These are phyloP conservation scores for Trichoderma polysporum DNA, from an alignment of 2,329 filamentous ascomycete species.

Conservation along the genomic window DNA sequence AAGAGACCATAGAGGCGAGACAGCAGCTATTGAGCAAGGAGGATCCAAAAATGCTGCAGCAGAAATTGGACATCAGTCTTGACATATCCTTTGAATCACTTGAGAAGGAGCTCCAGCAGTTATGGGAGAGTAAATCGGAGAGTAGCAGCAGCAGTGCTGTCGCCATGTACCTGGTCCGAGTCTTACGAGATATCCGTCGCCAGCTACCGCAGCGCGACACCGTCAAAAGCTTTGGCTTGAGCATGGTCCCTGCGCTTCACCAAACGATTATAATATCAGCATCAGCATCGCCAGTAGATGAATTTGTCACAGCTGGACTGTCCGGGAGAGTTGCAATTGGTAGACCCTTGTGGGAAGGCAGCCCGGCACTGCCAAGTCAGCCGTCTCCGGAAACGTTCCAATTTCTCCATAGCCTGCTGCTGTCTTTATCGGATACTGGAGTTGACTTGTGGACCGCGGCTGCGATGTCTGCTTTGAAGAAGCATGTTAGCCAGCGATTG, in stretches of 20 bases:
- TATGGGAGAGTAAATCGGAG: conserved; percentile 50
- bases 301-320: conserved; percentile 45
- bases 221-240: conserved; percentile 57
- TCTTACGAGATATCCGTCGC: conserved; percentile 71
- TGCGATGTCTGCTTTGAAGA: conserved; percentile 64
- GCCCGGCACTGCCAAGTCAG: conserved; percentile 71
- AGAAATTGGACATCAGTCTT: conserved; percentile 57
- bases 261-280: conserved; percentile 56
- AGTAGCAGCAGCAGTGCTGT: conserved; percentile 51
- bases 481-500: conserved; percentile 52
- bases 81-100: conserved; percentile 58
- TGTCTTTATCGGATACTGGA: conserved; percentile 68
- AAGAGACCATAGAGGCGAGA: conserved; percentile 65
- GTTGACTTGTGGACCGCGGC: conserved; percentile 77
- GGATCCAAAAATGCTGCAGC: conserved; percentile 64
- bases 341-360: conserved; percentile 76
- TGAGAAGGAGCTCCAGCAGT: conserved; percentile 51
- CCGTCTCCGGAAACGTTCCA: conserved; percentile 74
- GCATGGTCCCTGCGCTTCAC: conserved; percentile 65
- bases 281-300: conserved; percentile 48
- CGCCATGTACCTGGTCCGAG: conserved; percentile 67
- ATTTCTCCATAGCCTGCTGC: conserved; percentile 65
- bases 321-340: conserved; percentile 54
- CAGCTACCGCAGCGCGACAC: conserved; percentile 57
- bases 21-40: conserved; percentile 69